Base-by-base conservation (phyloP, 2,329 filamentous ascomycete genomes). In the Fulvia fulva region DNA sequence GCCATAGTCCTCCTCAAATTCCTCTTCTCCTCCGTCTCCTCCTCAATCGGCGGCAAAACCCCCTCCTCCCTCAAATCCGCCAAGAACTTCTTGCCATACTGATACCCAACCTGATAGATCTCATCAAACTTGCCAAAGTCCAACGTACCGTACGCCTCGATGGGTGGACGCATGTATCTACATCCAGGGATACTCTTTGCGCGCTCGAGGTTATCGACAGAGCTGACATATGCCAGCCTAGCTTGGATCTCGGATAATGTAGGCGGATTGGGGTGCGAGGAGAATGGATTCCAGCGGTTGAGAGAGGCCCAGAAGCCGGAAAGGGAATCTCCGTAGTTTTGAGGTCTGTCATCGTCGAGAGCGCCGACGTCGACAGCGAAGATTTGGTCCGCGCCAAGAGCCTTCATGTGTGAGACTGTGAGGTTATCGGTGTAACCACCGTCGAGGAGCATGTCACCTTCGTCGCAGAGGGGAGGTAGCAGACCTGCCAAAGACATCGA, bases 91-190 rank as follows among this genome's bases (percentile, higher is more conserved):
- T 88, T 87, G 4, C 91, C 94, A 70, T 87, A 99, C 55, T 83
- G 81, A 75, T 96, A 96, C 1, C 94, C 95, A 11, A 97, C 82
- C 65, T 88, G 82, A 70, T 95, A 96, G 55, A 99, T 93, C 80
- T 99, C 95, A 69, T 97, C 93, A 74, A 99, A 99, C 74, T 96
- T 97, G 61, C 87, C 90, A 78, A 99, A 99, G 58, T 99, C 94
- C 28, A 99, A 78, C 1, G 94, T 99, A 4, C 92, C 94, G 67
- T 96, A 99, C 1, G 85, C 82, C 70, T 97, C 94, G 62, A 99
- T 89, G 0, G 94, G 94, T 4, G 95, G 95, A 0, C 94, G 85
- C 90, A 99, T 96, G 74, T 99, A 99, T 53, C 96, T 81, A 74
- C 93, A 97, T 0, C 94, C 94, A 0, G 91, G 86, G 69, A 89